Evolutionary conservation across 1,139 yeast genomes (phyloP).

Genomic region (Yamadazyma diospyri): DNA sequence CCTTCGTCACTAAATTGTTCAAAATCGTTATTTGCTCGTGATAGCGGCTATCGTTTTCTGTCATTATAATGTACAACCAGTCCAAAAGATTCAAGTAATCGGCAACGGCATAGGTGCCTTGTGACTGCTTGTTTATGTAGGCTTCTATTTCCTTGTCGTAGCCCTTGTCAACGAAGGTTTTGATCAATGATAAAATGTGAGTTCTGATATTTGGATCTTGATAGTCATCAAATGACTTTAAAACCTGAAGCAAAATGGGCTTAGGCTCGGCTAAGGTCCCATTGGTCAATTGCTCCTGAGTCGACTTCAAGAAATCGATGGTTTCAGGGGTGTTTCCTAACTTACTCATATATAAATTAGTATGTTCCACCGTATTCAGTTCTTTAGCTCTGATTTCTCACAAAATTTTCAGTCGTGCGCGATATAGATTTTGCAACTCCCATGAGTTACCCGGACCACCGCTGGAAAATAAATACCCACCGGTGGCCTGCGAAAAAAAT

Average conservation of each 20-base stretch:
- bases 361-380: too few species aligned
- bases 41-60: conserved; percentile 7
- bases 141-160: conserved; percentile 26
- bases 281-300: conserved; percentile 1
- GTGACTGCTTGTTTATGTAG: conserved; percentile 22
- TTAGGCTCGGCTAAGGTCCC: conserved; percentile 1
- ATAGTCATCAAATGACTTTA: conserved; percentile 45
- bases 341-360: conserved; percentile 1
- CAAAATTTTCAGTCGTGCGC: conserved; percentile 6
- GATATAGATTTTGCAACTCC: conserved; percentile 11
- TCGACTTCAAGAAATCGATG: neutral
- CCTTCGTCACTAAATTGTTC: conserved; percentile 6
- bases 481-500: conserved; percentile 7
- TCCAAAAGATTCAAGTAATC: conserved; percentile 54
- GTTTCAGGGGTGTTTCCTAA: conserved; percentile 2
- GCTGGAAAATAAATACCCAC: conserved; percentile 1
- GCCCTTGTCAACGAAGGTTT: conserved; percentile 2
- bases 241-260: neutral
- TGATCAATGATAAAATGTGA: conserved; percentile 35
- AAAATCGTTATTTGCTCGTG: conserved; percentile 1
- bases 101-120: conserved; percentile 34
- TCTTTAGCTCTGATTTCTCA: too few species aligned
- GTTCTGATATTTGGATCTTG: conserved; percentile 47
- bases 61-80: conserved; percentile 46
- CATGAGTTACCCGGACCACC: conserved; percentile 9